Conservation (phyloP, 108 stramenopile species). For the Licmophora abbreviata region DNA sequence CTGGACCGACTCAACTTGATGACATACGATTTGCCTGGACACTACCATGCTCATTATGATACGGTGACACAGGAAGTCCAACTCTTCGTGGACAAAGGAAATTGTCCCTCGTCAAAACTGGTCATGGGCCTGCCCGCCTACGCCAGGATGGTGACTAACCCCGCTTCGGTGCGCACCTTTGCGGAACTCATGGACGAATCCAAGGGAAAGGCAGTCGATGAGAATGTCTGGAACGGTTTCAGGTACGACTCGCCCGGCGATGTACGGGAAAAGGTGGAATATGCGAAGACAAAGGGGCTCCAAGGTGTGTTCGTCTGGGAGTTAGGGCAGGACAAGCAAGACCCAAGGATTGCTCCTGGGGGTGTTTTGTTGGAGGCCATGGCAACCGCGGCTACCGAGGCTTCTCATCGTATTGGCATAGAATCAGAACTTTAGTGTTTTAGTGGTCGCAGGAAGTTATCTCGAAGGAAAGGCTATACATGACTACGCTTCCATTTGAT, state of each 20-base stretch:
- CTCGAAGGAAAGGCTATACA: no score
- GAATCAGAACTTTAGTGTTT: no score
- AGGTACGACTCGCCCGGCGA: slow-evolving; percentile 37
- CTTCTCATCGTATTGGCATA: no score
- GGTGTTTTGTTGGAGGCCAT: slow-evolving; percentile 33
- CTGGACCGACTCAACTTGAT: slow-evolving; percentile 61
- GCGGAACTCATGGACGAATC: slow-evolving; percentile 49
- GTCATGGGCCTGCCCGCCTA: slow-evolving; percentile 69
- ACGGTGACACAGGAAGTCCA: slow-evolving; percentile 2
- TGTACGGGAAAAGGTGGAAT: slow-evolving; percentile 41
- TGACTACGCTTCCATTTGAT: no score
- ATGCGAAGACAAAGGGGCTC: slow-evolving; percentile 19
- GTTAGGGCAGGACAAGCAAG: slow-evolving; percentile 61
- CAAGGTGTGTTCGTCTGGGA: slow-evolving; percentile 75
- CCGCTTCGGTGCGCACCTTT: slow-evolving; percentile 48
- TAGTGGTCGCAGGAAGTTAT: no score
- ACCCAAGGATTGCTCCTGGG: slow-evolving; percentile 13
- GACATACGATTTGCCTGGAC: slow-evolving; percentile 57
- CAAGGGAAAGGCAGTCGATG: slow-evolving; percentile 2
- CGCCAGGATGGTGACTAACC: slow-evolving; percentile 32
- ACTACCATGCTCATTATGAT: not conserved
- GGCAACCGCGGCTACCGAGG: no score
- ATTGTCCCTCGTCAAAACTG: slow-evolving; percentile 36
- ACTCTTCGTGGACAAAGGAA: not conserved
- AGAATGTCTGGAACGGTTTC: slow-evolving; percentile 26